Conservation (phyloP, 371 early-diverging fungal genomes). For the Lichtheimia ramosa region DNA sequence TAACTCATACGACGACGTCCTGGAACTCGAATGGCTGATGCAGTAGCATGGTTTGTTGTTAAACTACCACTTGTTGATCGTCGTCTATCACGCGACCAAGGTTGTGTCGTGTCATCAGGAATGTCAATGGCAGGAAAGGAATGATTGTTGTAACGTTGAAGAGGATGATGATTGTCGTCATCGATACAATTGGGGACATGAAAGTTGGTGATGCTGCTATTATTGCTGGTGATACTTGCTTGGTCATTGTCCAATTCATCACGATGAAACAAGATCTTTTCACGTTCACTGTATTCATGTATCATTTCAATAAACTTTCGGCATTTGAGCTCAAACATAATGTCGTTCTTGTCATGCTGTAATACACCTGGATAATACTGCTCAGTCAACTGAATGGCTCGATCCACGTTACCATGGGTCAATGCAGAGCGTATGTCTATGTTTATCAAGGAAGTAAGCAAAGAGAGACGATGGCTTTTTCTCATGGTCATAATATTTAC, state of each 20-base stretch:
- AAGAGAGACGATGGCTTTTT: background rate
- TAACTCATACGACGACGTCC: slow-evolving; percentile 26
- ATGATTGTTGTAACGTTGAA: background rate
- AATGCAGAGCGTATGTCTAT: slow-evolving; percentile 67
- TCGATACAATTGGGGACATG: slow-evolving; percentile 4
- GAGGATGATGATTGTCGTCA: slow-evolving; percentile 2
- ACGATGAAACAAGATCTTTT: background rate
- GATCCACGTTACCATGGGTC: slow-evolving; percentile 68
- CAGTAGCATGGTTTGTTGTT: slow-evolving; percentile 5
- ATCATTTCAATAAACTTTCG: slow-evolving; percentile 86
- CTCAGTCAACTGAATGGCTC: slow-evolving; percentile 63
- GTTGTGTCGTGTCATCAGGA: background rate
- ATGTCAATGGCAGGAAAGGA: background rate
- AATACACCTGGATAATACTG: slow-evolving; percentile 66
- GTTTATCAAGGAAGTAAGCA: no score
- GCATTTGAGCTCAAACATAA: slow-evolving; percentile 76
- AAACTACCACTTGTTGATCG: slow-evolving; percentile 6
- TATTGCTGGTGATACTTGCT: slow-evolving; percentile 6
- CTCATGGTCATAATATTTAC: slow-evolving; percentile 11
- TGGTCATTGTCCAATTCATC: slow-evolving; percentile 10
- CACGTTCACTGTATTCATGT: slow-evolving; percentile 18
- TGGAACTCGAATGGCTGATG: slow-evolving; percentile 16
- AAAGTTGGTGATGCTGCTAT: background rate
- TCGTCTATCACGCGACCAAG: slow-evolving; percentile 1
- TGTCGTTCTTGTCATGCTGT: slow-evolving; percentile 21